Conservation (phyloP, 495 filamentous ascomycete species). For the Penicillium tannophilum region DNA sequence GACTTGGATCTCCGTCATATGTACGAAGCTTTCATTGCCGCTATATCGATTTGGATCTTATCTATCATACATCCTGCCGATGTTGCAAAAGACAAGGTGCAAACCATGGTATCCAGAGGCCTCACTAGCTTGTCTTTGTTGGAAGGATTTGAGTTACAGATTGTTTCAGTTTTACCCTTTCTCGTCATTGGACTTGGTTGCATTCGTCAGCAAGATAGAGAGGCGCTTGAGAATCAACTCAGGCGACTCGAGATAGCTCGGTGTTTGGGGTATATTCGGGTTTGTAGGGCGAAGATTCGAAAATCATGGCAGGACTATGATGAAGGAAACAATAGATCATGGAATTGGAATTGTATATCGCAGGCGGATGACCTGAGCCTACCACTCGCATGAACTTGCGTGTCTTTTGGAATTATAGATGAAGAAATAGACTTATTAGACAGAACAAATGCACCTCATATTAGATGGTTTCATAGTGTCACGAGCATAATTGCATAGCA, state of each 20-base stretch:
- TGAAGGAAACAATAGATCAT: not conserved
- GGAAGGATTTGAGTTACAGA: not conserved
- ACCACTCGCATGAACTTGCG: not conserved
- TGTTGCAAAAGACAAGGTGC: constrained; percentile 1
- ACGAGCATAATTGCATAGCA: too few species aligned
- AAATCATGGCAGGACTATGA: not conserved
- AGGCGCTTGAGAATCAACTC: not conserved
- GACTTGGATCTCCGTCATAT: not conserved
- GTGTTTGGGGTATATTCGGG: not conserved
- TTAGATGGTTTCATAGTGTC: too few species aligned
- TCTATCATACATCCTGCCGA: constrained; percentile 1
- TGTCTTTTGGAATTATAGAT: not conserved
- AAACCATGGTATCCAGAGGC: not conserved
- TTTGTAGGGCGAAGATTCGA: not conserved
- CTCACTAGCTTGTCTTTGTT: not conserved
- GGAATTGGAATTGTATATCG: constrained; percentile 2
- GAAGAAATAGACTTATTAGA: not conserved
- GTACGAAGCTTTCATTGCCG: not conserved
- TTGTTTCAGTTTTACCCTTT: not conserved
- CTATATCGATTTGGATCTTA: constrained; percentile 1
- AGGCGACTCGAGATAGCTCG: not conserved
- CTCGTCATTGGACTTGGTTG: not conserved
- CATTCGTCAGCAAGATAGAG: constrained; percentile 1
- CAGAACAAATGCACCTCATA: not conserved
- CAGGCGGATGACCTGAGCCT: not conserved